These are phyloP conservation scores for Neoascochyta sp. DNA, from an alignment of 2,329 filamentous ascomycete species.

Conservation along the genomic window DNA sequence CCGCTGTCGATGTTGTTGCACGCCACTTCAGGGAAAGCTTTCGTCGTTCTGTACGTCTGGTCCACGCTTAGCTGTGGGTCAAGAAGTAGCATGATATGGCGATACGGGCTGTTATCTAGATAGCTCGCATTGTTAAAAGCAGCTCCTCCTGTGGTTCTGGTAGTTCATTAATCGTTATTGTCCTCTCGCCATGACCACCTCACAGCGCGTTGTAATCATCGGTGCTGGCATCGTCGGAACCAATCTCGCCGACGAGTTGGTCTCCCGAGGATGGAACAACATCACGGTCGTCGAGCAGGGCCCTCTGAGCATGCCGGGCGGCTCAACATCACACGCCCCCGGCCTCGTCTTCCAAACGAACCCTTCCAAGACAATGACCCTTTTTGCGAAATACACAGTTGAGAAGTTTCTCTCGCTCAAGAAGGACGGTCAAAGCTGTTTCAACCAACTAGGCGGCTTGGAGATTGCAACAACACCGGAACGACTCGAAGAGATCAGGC, in stretches of 20 bases:
- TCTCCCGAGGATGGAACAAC: slow-evolving; percentile 58
- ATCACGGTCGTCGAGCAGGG: slow-evolving; percentile 65
- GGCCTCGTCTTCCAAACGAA: slow-evolving; percentile 64
- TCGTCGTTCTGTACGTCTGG: slow-evolving; percentile 16
- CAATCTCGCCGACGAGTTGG: slow-evolving; percentile 62
- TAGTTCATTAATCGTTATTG: slow-evolving; percentile 3
- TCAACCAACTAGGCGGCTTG: slow-evolving; percentile 61
- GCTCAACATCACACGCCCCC: slow-evolving; percentile 63
- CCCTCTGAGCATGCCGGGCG: slow-evolving; percentile 59
- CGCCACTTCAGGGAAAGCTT: slow-evolving; percentile 18
- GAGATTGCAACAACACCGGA: slow-evolving; percentile 60
- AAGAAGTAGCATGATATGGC: slow-evolving; percentile 9
- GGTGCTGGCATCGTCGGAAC: slow-evolving; percentile 63
- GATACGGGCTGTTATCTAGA: slow-evolving; percentile 23
- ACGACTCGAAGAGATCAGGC: slow-evolving; percentile 58
- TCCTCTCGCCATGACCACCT: slow-evolving; percentile 19
- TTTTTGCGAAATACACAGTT: slow-evolving; percentile 59
- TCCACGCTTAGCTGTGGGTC: slow-evolving; percentile 25
- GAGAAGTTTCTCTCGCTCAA: slow-evolving; percentile 56
- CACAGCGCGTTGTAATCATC: slow-evolving; percentile 42
- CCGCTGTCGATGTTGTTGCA: slow-evolving; percentile 10
- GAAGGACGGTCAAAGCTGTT: slow-evolving; percentile 45
- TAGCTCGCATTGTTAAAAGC: no score
- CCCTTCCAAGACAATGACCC: slow-evolving; percentile 54
- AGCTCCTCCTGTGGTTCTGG: slow-evolving; percentile 1